Conservation (phyloP, 441 rosid species). For the Gossypium davidsonii region DNA sequence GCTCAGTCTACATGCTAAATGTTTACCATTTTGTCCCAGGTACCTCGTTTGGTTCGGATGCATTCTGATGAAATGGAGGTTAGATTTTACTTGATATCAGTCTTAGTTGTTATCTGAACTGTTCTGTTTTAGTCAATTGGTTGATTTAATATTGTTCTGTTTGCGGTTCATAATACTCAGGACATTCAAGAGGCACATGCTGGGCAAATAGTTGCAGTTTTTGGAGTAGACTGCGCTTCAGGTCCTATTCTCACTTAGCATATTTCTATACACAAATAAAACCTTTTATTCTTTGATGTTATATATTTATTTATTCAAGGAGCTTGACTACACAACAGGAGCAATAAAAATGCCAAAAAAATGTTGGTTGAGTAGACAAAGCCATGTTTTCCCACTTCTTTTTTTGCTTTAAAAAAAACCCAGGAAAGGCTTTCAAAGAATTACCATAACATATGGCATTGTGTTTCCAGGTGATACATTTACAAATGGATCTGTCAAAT, state of each 20-base stretch:
- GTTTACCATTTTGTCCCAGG: constrained; percentile 39
- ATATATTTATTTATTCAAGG: background rate
- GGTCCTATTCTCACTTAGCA: constrained; percentile 32
- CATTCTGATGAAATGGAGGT: constrained; percentile 99
- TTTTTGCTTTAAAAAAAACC: background rate
- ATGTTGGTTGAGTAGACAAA: background rate
- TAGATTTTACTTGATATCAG: constrained; percentile 12
- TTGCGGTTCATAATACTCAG: constrained; percentile 30
- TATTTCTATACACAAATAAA: background rate
- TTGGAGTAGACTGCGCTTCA: constrained; percentile 98
- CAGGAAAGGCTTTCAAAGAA: background rate
- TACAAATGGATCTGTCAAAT: constrained; percentile 85
- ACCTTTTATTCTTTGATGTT: background rate
- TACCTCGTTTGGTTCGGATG: constrained; percentile 93
- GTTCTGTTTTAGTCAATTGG: background rate
- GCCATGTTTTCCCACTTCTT: background rate
- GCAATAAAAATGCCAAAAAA: background rate
- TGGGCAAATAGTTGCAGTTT: constrained; percentile 96
- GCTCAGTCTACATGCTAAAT: background rate
- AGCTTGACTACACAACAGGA: background rate
- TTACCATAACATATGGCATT: constrained; percentile 1
- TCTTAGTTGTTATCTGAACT: background rate
- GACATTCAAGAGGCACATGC: constrained; percentile 99
- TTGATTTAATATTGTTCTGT: constrained; percentile 1
- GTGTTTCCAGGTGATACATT: constrained; percentile 75